Conservation (phyloP, 2,329 filamentous ascomycete genomes). For the Colletotrichum sp. region DNA sequence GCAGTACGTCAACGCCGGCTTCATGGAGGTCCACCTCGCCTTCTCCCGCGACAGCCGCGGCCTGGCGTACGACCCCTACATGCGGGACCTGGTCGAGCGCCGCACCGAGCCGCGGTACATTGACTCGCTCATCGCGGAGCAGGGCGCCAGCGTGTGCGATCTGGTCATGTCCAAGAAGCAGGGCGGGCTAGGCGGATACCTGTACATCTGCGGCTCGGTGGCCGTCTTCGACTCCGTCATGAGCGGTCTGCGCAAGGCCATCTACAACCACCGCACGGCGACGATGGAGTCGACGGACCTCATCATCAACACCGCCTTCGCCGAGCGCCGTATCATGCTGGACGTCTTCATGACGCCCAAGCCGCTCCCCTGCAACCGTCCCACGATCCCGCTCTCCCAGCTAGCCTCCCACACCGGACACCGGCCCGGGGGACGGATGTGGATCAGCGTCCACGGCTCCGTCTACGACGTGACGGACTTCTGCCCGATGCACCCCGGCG, state of each 20-base stretch:
- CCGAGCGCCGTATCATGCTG: conserved; percentile 60
- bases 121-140: conserved; percentile 54
- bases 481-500: conserved; percentile 57
- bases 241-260: conserved; percentile 57
- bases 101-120: conserved; percentile 56
- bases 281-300: conserved; percentile 54
- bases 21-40: conserved; percentile 57
- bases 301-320: conserved; percentile 57
- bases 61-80: conserved; percentile 45
- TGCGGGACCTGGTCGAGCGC: conserved; percentile 52
- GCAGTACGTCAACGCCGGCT: conserved; percentile 47
- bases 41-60: conserved; percentile 56
- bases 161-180: conserved; percentile 62
- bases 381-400: conserved; percentile 53
- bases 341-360: conserved; percentile 63
- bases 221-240: conserved; percentile 58
- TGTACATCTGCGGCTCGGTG: conserved; percentile 31
- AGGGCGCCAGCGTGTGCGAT: conserved; percentile 55
- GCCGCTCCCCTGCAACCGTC: conserved; percentile 53
- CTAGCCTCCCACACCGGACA: conserved; percentile 57
- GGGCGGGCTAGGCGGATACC: conserved; percentile 43
- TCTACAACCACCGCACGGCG: conserved; percentile 57
- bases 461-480: conserved; percentile 61
- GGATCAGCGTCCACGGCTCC: conserved; percentile 57
- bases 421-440: conserved; percentile 48